phyloP scores from a whole-genome alignment of 768 basidiomycete species.

The Amanita polypyramis region DNA sequence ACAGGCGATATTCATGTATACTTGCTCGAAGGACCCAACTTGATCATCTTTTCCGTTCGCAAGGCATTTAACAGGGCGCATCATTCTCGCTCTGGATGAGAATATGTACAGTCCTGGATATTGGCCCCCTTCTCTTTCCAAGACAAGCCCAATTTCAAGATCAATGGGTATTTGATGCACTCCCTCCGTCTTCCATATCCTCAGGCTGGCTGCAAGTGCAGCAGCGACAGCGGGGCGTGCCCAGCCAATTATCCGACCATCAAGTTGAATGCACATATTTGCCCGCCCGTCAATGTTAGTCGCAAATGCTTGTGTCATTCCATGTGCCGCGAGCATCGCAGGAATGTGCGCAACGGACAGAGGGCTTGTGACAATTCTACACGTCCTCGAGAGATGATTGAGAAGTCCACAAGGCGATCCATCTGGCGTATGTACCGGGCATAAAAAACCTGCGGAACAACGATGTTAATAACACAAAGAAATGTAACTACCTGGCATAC shows the following conservation, averaged over 20 bases:
- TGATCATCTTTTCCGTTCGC: conserved; percentile 80
- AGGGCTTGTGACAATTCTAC: conserved; percentile 77
- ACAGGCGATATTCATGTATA: conserved; percentile 97
- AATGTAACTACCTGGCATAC: conserved; percentile 26
- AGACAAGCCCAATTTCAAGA: conserved; percentile 89
- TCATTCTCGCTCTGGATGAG: conserved; percentile 82
- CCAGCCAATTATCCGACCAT: conserved; percentile 93
- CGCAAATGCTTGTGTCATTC: conserved; percentile 89
- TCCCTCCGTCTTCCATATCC: conserved; percentile 92
- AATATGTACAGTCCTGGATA: conserved; percentile 96
- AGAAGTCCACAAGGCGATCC: conserved; percentile 96
- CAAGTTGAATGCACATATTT: conserved; percentile 88
- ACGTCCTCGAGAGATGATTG: conserved; percentile 91
- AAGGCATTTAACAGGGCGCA: conserved; percentile 93
- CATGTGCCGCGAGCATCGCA: conserved; percentile 69
- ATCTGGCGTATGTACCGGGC: conserved; percentile 98
- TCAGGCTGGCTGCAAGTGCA: conserved; percentile 74
- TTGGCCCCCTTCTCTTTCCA: conserved; percentile 84
- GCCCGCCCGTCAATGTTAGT: conserved; percentile 70
- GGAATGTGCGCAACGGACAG: conserved; percentile 75
- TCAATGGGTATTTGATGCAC: conserved; percentile 77
- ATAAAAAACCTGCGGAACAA: conserved; percentile 68
- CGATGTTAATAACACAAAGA: not conserved
- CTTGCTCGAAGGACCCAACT: conserved; percentile 95
- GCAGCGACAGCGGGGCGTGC: conserved; percentile 63